Percentiles rank a stretch among this genome's conserved stretches.
Conservation (phyloP, 1,284 basidiomycete genomes). For the Schizophyllum amplum region DNA sequence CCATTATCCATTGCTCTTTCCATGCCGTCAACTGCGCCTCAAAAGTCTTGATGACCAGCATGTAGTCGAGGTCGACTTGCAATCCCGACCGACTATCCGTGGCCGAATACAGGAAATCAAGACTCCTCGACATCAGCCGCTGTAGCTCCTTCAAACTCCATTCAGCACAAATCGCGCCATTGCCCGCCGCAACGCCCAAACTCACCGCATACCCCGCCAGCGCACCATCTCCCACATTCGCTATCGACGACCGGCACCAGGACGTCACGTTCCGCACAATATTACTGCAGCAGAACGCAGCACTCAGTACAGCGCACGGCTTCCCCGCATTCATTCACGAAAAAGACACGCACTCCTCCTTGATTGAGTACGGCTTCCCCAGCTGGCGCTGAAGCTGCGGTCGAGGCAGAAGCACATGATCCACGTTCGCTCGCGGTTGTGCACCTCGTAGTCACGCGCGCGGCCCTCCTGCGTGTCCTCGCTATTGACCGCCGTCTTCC, state of each 20-base stretch:
- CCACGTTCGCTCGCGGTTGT: slow-evolving; percentile 94
- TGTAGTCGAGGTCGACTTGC: slow-evolving; percentile 83
- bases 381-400: slow-evolving; percentile 89
- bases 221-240: slow-evolving; percentile 54
- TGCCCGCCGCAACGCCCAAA: slow-evolving; percentile 8
- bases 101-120: slow-evolving; percentile 86
- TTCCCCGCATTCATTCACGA: slow-evolving; percentile 2
- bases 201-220: slow-evolving; percentile 66
- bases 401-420: slow-evolving; percentile 87
- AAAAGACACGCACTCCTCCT: slow-evolving; percentile 64
- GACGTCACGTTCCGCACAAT: slow-evolving; percentile 80
- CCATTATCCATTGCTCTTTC: slow-evolving; percentile 50
- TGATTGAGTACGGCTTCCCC: slow-evolving; percentile 83
- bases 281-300: slow-evolving; percentile 37
- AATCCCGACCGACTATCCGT: slow-evolving; percentile 79
- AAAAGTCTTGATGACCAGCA: slow-evolving; percentile 75
- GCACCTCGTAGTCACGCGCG: slow-evolving; percentile 73
- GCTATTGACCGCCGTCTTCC: slow-evolving; percentile 68
- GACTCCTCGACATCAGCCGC: slow-evolving; percentile 79
- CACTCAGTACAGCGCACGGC: neutral
- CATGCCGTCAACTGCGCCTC: slow-evolving; percentile 73
- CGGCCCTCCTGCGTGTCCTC: slow-evolving; percentile 70
- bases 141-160: slow-evolving; percentile 61
- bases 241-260: slow-evolving; percentile 61
- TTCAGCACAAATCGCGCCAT: neutral